phyloP scores from a whole-genome alignment of 345 rosid genomes.

The Syzygium aromaticum region DNA sequence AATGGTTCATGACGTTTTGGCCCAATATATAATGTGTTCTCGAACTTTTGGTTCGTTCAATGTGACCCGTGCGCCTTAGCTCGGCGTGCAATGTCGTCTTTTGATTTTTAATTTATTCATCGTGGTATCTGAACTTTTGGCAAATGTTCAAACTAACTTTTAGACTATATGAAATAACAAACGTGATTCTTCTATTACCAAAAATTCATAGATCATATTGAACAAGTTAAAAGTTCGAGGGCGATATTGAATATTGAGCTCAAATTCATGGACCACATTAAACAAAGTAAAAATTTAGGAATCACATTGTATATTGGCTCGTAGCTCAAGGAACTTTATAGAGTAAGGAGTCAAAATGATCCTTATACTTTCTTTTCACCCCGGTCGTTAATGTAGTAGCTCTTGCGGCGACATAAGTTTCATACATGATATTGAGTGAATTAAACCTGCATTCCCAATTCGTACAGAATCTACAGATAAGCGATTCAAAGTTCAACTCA shows the following conservation, averaged over 20 bases:
- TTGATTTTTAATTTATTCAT: too few relatives aligned
- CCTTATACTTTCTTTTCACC: background rate
- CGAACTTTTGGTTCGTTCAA: too few relatives aligned
- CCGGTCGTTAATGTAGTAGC: fast-evolving
- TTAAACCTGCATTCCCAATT: fast-evolving
- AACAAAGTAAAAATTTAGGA: too few relatives aligned
- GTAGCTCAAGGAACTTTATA: background rate
- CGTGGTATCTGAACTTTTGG: fast-evolving
- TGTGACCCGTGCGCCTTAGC: too few relatives aligned
- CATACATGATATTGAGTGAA: fast-evolving
- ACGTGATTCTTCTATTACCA: background rate
- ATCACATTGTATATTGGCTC: background rate
- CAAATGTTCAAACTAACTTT: background rate
- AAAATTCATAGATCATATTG: background rate
- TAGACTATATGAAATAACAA: background rate
- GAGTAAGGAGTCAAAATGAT: background rate
- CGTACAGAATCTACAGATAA: fast-evolving
- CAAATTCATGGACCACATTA: too few relatives aligned
- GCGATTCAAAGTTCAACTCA: background rate
- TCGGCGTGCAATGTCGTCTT: too few relatives aligned
- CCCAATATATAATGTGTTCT: too few relatives aligned
- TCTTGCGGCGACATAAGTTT: background rate
- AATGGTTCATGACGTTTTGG: too few relatives aligned
- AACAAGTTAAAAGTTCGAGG: too few relatives aligned
- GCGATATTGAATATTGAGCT: too few relatives aligned